Evolutionary conservation across 78 protist species (phyloP).

Genomic region (Ministeria vibrans): DNA sequence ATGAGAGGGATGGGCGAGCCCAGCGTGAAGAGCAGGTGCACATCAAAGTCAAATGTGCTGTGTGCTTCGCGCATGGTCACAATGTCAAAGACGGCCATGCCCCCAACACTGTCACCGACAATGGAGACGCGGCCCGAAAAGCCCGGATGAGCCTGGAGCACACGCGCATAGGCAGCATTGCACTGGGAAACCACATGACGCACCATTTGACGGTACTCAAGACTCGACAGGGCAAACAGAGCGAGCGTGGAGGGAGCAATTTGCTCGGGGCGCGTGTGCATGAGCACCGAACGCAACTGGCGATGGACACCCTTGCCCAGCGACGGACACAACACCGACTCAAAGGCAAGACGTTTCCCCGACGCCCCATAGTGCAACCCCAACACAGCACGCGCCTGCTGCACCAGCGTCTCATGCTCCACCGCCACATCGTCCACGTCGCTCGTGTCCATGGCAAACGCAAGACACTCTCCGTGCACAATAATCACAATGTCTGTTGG

Average conservation of each 20-base stretch:
- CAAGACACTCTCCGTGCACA: too few species aligned
- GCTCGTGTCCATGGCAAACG: too few species aligned
- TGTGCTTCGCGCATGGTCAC: background rate
- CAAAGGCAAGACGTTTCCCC: background rate
- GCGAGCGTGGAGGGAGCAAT: background rate
- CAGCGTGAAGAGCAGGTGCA: background rate
- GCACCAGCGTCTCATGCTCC: background rate
- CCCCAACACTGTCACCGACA: background rate
- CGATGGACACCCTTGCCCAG: background rate
- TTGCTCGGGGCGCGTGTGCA: background rate
- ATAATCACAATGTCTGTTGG: too few species aligned
- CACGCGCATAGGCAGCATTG: background rate
- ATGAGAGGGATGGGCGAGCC: background rate
- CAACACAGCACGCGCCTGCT: background rate
- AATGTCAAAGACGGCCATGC: background rate
- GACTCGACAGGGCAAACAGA: background rate
- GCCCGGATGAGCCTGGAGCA: background rate
- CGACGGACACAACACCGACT: background rate
- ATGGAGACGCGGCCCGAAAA: background rate
- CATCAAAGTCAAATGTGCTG: background rate
- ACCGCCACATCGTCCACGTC: background rate
- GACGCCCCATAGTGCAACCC: background rate
- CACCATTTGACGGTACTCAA: background rate
- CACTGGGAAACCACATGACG: background rate
- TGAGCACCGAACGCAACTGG: background rate